A percentile compares a stretch with the other conserved stretches of the same genome.
phyloP scores from a whole-genome alignment of 257 asterid species.

The Euphrasia confusa region DNA sequence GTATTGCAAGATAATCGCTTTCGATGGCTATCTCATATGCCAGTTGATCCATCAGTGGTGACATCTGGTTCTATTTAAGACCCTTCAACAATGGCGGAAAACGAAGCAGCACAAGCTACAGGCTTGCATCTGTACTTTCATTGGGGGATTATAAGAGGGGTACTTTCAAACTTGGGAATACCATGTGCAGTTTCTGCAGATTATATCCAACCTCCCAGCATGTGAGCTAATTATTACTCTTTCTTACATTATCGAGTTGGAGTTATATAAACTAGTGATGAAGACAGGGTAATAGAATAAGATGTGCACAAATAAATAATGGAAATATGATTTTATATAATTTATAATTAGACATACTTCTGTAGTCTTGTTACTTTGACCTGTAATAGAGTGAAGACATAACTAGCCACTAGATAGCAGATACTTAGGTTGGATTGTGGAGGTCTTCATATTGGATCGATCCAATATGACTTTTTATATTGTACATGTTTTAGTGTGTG shows the following conservation, averaged over 20 bases:
- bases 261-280: not conserved
- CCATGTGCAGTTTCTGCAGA: slow-evolving; percentile 99
- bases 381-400: not conserved
- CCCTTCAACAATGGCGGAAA: slow-evolving; percentile 89
- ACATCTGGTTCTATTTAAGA: slow-evolving; percentile 78
- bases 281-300: slow-evolving; percentile 8
- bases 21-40: slow-evolving; percentile 84
- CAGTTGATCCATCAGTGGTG: slow-evolving; percentile 69
- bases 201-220: slow-evolving; percentile 88
- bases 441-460: slow-evolving; percentile 10
- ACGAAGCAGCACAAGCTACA: slow-evolving; percentile 71
- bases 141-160: slow-evolving; percentile 95
- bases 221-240: slow-evolving; percentile 53
- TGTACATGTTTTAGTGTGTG: not conserved
- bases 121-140: slow-evolving; percentile 98
- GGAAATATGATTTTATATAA: not conserved
- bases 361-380: not conserved
- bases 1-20: slow-evolving; percentile 91
- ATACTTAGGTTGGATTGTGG: not conserved
- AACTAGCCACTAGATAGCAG: not conserved
- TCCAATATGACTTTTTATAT: not conserved
- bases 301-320: not conserved
- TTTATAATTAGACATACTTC: not conserved
- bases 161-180: slow-evolving; percentile 95
- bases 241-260: slow-evolving; percentile 7